These are phyloP conservation scores for Botrytis pseudocinerea DNA, from an alignment of 2,329 filamentous ascomycete species.

Conservation along the genomic window DNA sequence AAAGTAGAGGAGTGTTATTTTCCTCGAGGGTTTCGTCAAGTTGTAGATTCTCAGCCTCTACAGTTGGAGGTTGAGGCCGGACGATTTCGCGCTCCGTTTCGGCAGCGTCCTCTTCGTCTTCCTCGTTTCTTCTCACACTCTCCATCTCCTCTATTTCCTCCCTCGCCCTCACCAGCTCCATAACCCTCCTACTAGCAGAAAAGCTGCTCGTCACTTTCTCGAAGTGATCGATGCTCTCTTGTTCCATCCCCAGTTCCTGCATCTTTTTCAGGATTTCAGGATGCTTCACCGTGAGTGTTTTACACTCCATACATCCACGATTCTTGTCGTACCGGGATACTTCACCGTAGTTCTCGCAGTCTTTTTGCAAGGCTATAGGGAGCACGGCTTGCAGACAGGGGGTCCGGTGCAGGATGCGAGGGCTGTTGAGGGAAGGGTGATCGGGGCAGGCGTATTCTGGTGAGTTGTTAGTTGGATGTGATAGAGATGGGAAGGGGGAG, in stretches of 20 bases:
- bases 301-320: background rate
- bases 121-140: no score
- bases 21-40: no score
- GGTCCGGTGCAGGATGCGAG: background rate
- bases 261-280: background rate
- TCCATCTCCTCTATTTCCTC: background rate
- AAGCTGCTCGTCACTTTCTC: background rate
- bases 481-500: no score
- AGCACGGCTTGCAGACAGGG: background rate
- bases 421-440: background rate
- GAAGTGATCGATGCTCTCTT: background rate
- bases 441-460: background rate
- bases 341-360: background rate
- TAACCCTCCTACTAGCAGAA: fast-evolving
- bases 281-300: fast-evolving
- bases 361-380: background rate
- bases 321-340: background rate
- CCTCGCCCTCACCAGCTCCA: background rate
- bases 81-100: no score
- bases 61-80: no score
- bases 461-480: background rate
- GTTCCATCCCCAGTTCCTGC: background rate
- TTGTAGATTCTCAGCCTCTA: no score
- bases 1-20: no score
- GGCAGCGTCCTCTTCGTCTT: no score